Conservation (phyloP, 2,329 filamentous ascomycete genomes). For the Cryphonectria parasitica region DNA sequence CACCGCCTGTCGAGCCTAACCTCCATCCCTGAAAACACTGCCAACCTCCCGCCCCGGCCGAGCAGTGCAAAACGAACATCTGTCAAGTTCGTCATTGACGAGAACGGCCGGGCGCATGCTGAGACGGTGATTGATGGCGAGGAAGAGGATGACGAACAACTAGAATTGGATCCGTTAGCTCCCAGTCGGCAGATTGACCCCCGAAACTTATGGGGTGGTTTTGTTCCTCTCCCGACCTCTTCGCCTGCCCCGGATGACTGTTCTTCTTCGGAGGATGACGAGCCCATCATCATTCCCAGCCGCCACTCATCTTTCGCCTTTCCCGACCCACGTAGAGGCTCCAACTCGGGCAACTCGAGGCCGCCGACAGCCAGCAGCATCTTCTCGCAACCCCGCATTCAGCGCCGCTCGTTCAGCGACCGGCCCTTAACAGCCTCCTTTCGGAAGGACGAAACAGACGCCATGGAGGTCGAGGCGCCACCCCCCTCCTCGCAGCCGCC, state of each 20-base stretch:
- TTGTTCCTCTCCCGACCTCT: not conserved
- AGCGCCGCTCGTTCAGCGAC: conserved; percentile 23
- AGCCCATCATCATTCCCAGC: conserved; percentile 67
- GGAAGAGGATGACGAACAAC: conserved; percentile 32
- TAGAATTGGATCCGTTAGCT: conserved; percentile 32
- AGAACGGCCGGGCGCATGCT: conserved; percentile 61
- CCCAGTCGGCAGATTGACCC: conserved; percentile 13
- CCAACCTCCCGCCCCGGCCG: conserved; percentile 46
- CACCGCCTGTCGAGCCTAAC: conserved; percentile 55
- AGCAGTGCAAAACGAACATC: conserved; percentile 48
- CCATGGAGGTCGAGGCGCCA: conserved; percentile 21
- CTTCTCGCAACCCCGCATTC: conserved; percentile 18
- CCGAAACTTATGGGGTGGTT: conserved; percentile 11
- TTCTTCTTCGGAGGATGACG: conserved; percentile 64
- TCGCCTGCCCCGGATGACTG: conserved; percentile 42
- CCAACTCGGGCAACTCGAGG: conserved; percentile 18
- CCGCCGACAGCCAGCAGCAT: conserved; percentile 28
- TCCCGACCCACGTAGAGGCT: conserved; percentile 49
- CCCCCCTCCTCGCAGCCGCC: conserved; percentile 9
- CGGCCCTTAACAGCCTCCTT: conserved; percentile 12
- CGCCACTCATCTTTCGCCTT: conserved; percentile 62
- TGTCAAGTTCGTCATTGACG: conserved; percentile 66
- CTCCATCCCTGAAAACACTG: conserved; percentile 58
- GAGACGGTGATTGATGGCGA: conserved; percentile 53
- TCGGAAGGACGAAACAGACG: conserved; percentile 10